These are phyloP conservation scores for Boletus fagicola DNA, from an alignment of 768 basidiomycete species.

Conservation along the genomic window DNA sequence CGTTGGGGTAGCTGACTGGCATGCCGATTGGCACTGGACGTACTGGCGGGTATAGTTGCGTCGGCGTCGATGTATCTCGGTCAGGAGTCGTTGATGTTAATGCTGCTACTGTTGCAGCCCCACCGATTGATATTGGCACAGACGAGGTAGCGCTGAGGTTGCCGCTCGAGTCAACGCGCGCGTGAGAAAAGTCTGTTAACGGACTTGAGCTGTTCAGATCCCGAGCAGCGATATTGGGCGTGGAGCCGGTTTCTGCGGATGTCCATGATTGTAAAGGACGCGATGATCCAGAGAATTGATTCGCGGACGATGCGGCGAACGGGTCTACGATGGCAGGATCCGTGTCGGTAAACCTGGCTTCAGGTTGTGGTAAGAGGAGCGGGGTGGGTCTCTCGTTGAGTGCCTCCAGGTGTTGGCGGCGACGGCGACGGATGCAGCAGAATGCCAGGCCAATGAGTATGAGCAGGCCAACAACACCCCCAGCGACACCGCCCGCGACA, in stretches of 20 bases:
- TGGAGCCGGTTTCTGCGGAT: neutral
- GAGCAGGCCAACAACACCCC: conserved; percentile 19
- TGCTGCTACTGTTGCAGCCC: neutral
- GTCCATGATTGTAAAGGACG: conserved; percentile 14
- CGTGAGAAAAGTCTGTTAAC: neutral
- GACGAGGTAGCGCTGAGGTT: conserved; percentile 1
- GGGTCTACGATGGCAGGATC: neutral
- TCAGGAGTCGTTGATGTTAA: neutral
- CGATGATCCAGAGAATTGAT: neutral
- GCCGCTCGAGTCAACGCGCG: conserved; percentile 1
- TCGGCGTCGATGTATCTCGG: neutral
- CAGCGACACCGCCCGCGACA: conserved; percentile 18
- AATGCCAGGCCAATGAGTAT: conserved; percentile 14
- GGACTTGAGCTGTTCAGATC: conserved; percentile 2
- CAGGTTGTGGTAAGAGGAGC: conserved; percentile 4
- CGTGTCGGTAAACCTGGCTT: conserved; percentile 1
- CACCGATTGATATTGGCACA: neutral
- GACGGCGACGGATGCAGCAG: conserved; percentile 14
- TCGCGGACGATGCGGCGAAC: neutral
- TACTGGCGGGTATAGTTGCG: neutral
- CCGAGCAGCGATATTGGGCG: neutral
- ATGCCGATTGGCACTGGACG: neutral
- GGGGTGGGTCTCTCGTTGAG: conserved; percentile 10
- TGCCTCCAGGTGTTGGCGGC: neutral
- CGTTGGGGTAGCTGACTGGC: conserved; percentile 7